Conservation (phyloP, 2,329 filamentous ascomycete species). For the Fusarium beomiforme region DNA sequence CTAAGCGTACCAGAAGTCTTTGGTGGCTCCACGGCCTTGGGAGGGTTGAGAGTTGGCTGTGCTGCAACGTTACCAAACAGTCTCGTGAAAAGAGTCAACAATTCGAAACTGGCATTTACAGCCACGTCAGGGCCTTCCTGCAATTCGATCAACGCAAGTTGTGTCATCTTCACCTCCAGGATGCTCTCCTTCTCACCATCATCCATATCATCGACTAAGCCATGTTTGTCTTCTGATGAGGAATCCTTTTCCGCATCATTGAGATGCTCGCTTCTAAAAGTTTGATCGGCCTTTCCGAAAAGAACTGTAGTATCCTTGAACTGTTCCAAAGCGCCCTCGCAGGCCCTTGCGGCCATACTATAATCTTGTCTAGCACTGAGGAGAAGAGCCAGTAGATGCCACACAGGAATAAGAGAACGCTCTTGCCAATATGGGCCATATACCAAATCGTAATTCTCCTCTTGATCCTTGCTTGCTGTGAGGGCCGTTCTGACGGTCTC, state of each 20-base stretch:
- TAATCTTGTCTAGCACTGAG: conserved; percentile 90
- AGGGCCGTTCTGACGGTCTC: conserved; percentile 83
- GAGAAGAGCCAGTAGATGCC: conserved; percentile 90
- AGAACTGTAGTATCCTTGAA: conserved; percentile 78
- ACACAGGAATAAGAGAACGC: conserved; percentile 77
- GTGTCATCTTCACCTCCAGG: conserved; percentile 95
- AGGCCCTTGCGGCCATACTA: conserved; percentile 80
- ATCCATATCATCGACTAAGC: conserved; percentile 82
- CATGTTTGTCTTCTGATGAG: conserved; percentile 46
- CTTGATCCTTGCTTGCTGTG: conserved; percentile 63
- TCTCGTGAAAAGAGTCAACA: conserved; percentile 82
- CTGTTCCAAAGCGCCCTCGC: conserved; percentile 91
- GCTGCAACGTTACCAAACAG: conserved; percentile 73
- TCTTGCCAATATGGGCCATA: conserved; percentile 69
- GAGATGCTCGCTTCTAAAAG: conserved; percentile 73
- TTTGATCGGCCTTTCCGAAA: conserved; percentile 69
- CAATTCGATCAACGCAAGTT: conserved; percentile 84
- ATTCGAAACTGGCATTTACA: conserved; percentile 87
- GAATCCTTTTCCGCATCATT: conserved; percentile 60
- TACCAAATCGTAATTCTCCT: conserved; percentile 55
- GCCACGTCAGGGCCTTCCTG: conserved; percentile 85
- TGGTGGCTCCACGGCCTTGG: conserved; percentile 64
- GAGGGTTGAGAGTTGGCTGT: conserved; percentile 56
- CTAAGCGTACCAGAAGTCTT: conserved; percentile 78
- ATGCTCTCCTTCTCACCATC: conserved; percentile 85